Conservation (phyloP, 352 stramenopile species). For the Globisporangium paroecandrum region DNA sequence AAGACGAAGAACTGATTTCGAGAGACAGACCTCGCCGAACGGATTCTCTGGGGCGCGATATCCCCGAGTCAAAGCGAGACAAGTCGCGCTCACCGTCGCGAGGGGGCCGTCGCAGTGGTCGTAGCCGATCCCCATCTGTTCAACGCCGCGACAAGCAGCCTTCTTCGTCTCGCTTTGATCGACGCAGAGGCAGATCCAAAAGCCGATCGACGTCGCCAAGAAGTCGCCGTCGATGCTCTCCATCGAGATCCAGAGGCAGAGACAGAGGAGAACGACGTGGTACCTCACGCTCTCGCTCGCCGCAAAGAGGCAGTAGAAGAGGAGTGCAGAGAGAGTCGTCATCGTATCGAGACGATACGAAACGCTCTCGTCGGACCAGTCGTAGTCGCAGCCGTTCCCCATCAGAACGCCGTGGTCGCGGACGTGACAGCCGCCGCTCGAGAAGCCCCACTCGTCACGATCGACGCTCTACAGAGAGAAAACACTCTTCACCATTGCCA, state of each 20-base stretch:
- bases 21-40: conserved; percentile 17
- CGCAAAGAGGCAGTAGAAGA: neutral
- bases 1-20: neutral
- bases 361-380: neutral
- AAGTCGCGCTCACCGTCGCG: neutral
- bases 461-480: conserved; percentile 5
- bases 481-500: neutral
- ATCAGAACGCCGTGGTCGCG: neutral
- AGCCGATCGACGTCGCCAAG: conserved; percentile 8
- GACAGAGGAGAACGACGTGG: neutral
- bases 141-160: neutral
- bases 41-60: conserved; percentile 24
- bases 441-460: conserved; percentile 10
- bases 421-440: conserved; percentile 9
- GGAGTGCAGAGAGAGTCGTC: neutral
- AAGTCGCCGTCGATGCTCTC: conserved; percentile 18
- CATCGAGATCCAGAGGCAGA: conserved; percentile 25
- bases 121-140: neutral
- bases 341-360: neutral
- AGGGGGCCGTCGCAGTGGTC: conserved; percentile 3
- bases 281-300: conserved; percentile 10
- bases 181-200: neutral
- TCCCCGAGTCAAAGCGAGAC: conserved; percentile 4
- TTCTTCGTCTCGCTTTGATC: conserved; percentile 1
- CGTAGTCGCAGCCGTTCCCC: conserved; percentile 3